Percentiles rank a stretch among this genome's conserved stretches.
Conservation (phyloP, 2,329 filamentous ascomycete genomes). For the Pestalotiopsis sp. region DNA sequence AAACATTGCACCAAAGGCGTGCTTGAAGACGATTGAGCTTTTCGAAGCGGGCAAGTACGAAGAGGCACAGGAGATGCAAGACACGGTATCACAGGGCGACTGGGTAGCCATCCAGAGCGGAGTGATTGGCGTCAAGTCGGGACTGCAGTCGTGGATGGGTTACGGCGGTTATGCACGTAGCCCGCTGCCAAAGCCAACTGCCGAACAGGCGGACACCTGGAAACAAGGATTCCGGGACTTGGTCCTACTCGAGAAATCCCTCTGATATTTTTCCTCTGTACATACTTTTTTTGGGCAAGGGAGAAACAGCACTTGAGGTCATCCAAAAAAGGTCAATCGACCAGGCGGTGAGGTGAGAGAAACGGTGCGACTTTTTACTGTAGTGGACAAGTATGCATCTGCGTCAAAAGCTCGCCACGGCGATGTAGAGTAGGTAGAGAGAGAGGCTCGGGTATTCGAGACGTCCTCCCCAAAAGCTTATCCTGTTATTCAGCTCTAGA, state of each 20-base stretch:
- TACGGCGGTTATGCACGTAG: slow-evolving; percentile 63
- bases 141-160: slow-evolving; percentile 65
- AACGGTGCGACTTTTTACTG: no score
- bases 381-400: background rate
- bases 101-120: slow-evolving; percentile 74
- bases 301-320: background rate
- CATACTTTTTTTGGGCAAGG: background rate
- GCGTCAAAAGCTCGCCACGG: background rate
- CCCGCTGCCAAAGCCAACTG: slow-evolving; percentile 53
- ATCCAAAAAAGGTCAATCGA: background rate
- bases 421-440: background rate
- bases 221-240: slow-evolving; percentile 59
- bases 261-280: slow-evolving; percentile 32
- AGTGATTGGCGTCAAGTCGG: slow-evolving; percentile 72
- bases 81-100: slow-evolving; percentile 67
- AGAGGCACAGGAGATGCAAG: slow-evolving; percentile 67
- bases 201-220: slow-evolving; percentile 52
- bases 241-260: slow-evolving; percentile 51
- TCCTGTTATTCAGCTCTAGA: background rate
- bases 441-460: background rate
- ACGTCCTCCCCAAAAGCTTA: background rate
- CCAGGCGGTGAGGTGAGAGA: background rate
- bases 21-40: slow-evolving; percentile 62
- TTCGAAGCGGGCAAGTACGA: slow-evolving; percentile 58
- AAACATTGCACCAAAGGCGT: slow-evolving; percentile 71